phyloP scores from a whole-genome alignment of 768 basidiomycete genomes.

The Tephrocybe sp. region DNA sequence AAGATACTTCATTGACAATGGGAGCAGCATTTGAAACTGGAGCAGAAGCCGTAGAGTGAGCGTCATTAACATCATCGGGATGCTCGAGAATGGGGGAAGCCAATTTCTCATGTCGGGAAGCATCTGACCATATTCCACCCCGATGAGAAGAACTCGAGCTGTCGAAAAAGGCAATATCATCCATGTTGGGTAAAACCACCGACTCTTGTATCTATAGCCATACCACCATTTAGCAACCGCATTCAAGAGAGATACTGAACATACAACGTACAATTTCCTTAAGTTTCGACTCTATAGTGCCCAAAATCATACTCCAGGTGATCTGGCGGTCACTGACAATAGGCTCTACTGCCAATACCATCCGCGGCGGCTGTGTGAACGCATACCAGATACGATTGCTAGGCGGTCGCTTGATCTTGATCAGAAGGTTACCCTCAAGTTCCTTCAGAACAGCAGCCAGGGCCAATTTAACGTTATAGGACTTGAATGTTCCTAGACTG shows the following conservation, averaged over 20 bases:
- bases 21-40: conserved; percentile 21
- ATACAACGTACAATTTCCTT: conserved; percentile 71
- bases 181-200: conserved; percentile 96
- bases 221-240: conserved; percentile 4
- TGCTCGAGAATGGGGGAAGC: conserved; percentile 15
- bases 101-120: conserved; percentile 44
- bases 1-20: conserved; percentile 3
- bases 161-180: conserved; percentile 96
- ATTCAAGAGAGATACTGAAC: not conserved
- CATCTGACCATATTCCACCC: conserved; percentile 89
- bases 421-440: conserved; percentile 85
- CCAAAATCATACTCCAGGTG: conserved; percentile 89
- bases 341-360: conserved; percentile 88
- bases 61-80: conserved; percentile 22
- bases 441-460: conserved; percentile 86
- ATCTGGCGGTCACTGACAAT: conserved; percentile 94
- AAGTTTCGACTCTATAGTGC: conserved; percentile 85
- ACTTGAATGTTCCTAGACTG: conserved; percentile 77
- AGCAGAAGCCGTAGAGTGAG: conserved; percentile 33
- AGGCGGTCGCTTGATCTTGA: conserved; percentile 93
- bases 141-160: conserved; percentile 60
- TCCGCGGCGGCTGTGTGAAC: conserved; percentile 85
- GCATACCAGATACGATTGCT: conserved; percentile 96
- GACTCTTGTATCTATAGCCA: conserved; percentile 80
- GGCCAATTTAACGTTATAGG: conserved; percentile 86